Percentiles rank a stretch among this genome's conserved stretches.
Evolutionary conservation across 345 rosid genomes (phyloP).

Genomic region (Gossypium thurberi): DNA sequence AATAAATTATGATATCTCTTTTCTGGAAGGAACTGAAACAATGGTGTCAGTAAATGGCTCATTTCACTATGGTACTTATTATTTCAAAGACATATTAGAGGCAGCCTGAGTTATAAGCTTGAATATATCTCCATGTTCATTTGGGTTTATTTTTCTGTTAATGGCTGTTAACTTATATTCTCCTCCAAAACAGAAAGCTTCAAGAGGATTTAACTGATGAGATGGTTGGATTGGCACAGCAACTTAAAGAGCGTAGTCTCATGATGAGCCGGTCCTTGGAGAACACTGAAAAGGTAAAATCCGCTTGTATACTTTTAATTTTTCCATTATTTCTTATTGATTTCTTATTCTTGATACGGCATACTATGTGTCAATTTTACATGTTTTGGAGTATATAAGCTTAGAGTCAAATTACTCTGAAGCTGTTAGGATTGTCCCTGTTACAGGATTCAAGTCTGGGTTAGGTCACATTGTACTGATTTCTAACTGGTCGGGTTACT

Average conservation of each 20-base stretch:
- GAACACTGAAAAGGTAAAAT: conserved; percentile 65
- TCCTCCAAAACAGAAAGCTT: conserved; percentile 42
- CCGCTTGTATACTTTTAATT: not conserved
- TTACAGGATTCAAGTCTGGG: not conserved
- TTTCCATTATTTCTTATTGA: conserved; percentile 1
- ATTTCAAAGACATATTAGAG: not conserved
- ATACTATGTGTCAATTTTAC: not conserved
- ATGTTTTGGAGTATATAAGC: not conserved
- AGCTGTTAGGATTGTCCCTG: not conserved
- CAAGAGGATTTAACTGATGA: conserved; percentile 88
- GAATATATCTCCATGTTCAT: not conserved
- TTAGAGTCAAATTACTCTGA: not conserved
- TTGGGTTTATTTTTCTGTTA: not conserved
- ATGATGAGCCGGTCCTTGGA: conserved; percentile 71
- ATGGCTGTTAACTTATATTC: not conserved
- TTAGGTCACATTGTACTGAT: not conserved
- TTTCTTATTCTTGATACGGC: not conserved
- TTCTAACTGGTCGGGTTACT: not conserved
- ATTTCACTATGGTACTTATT: not conserved
- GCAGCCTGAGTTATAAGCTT: not conserved
- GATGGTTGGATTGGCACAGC: conserved; percentile 84
- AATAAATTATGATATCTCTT: not conserved
- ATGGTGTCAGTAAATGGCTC: not conserved
- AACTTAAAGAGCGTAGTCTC: conserved; percentile 85
- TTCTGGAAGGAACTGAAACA: not conserved